Conservation (phyloP, 1,284 basidiomycete species). For the Cryptococcus sp. region DNA sequence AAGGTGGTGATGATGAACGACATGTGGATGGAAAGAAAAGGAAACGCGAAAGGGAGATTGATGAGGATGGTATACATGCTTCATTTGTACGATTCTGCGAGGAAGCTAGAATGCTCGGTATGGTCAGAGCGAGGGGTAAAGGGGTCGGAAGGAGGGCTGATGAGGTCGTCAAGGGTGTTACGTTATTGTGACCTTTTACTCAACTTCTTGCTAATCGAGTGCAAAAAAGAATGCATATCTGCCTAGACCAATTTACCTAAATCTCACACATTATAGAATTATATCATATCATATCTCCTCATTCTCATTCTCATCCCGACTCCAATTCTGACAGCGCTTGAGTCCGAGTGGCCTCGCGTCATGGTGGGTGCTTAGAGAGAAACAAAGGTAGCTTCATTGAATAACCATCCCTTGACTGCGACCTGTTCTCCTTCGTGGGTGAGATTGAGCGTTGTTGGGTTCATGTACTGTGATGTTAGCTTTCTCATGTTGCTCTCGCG, state of each 20-base stretch:
- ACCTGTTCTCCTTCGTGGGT: conserved; percentile 52
- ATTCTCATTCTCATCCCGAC: too few relatives aligned
- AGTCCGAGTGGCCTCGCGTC: too few relatives aligned
- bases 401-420: conserved; percentile 65
- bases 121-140: conserved; percentile 35
- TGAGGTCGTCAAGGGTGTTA: conserved; percentile 39
- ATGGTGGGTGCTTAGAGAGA: conserved; percentile 48
- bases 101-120: conserved; percentile 41
- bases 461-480: conserved; percentile 88
- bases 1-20: conserved; percentile 3
- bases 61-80: conserved; percentile 35
- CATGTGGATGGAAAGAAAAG: background rate
- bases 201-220: too few relatives aligned
- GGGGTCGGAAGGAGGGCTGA: conserved; percentile 25
- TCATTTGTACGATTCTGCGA: conserved; percentile 41
- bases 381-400: conserved; percentile 89
- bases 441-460: conserved; percentile 65
- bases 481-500: too few relatives aligned
- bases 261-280: too few relatives aligned
- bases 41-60: conserved; percentile 4
- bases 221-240: background rate
- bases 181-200: conserved; percentile 16
- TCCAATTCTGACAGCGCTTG: too few relatives aligned
- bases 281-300: too few relatives aligned
- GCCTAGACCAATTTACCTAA: too few relatives aligned